Conservation (phyloP, 371 early-diverging fungal species). For the Haplosporangium sp. region DNA sequence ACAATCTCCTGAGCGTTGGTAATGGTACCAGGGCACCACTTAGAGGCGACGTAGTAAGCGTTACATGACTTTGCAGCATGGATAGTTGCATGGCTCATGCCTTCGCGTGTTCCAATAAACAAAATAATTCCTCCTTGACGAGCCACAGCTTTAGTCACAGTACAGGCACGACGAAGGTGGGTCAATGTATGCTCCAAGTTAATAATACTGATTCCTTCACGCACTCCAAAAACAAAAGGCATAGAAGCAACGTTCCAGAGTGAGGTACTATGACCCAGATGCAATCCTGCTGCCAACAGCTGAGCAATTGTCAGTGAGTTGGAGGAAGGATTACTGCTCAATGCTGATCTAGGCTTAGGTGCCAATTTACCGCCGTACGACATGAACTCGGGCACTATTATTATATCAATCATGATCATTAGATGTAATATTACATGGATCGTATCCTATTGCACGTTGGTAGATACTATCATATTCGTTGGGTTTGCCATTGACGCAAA, state of each 20-base stretch:
- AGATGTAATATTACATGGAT: neutral
- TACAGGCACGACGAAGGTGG: slow-evolving; percentile 87
- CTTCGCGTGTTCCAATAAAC: slow-evolving; percentile 89
- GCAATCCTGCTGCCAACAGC: slow-evolving; percentile 90
- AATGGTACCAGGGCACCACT: slow-evolving; percentile 93
- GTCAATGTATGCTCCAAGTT: slow-evolving; percentile 94
- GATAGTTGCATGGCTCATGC: slow-evolving; percentile 74
- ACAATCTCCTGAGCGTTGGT: slow-evolving; percentile 86
- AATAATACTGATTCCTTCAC: slow-evolving; percentile 94
- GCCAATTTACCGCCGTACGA: slow-evolving; percentile 50
- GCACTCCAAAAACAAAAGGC: slow-evolving; percentile 90
- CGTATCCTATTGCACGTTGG: neutral
- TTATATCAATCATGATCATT: neutral
- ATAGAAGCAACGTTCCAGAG: slow-evolving; percentile 87
- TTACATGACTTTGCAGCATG: slow-evolving; percentile 85
- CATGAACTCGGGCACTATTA: slow-evolving; percentile 50
- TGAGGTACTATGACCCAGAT: slow-evolving; percentile 88
- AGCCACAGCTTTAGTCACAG: slow-evolving; percentile 81
- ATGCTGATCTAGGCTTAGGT: slow-evolving; percentile 40
- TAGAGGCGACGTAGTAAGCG: slow-evolving; percentile 83
- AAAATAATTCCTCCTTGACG: slow-evolving; percentile 86
- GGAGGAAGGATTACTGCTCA: slow-evolving; percentile 28
- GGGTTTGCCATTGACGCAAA: neutral
- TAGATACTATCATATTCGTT: neutral
- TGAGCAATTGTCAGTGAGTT: slow-evolving; percentile 70